These are phyloP conservation scores for Goniomonas avonlea DNA, from an alignment of 78 protist genomes.

Conservation along the genomic window DNA sequence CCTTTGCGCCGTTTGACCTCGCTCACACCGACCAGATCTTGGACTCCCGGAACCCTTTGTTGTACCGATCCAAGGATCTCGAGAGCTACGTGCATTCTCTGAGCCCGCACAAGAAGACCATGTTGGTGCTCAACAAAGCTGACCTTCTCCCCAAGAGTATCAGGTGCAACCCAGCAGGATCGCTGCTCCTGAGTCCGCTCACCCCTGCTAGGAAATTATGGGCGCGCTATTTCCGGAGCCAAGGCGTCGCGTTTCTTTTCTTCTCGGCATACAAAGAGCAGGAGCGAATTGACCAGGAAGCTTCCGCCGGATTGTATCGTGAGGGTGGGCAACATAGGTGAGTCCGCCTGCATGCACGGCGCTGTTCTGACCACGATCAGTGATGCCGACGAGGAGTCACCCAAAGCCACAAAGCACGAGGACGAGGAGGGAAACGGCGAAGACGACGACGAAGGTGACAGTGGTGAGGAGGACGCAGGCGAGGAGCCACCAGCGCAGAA, in stretches of 20 bases:
- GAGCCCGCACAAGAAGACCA: slow-evolving; percentile 28
- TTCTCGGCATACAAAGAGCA: slow-evolving; percentile 24
- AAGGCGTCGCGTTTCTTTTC: slow-evolving; percentile 33
- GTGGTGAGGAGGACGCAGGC: too few relatives aligned
- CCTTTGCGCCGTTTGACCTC: background rate
- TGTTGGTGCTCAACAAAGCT: slow-evolving; percentile 92
- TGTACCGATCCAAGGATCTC: slow-evolving; percentile 78
- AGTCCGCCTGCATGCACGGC: too few relatives aligned
- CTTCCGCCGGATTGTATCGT: too few relatives aligned
- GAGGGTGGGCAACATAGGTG: too few relatives aligned
- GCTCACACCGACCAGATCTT: slow-evolving; percentile 71
- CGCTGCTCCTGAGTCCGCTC: background rate
- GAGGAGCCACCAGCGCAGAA: too few relatives aligned
- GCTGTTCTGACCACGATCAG: too few relatives aligned
- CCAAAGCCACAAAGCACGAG: background rate
- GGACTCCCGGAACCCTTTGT: slow-evolving; percentile 94
- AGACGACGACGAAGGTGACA: background rate
- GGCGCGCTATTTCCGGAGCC: slow-evolving; percentile 52
- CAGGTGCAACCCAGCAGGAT: background rate
- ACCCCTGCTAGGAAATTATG: slow-evolving; percentile 29
- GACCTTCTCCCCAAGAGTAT: slow-evolving; percentile 72
- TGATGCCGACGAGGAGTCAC: background rate
- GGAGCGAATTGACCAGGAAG: too few relatives aligned
- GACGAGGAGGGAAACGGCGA: background rate
- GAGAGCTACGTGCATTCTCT: slow-evolving; percentile 60